phyloP scores from a whole-genome alignment of 2,329 filamentous ascomycete genomes.

The Phaeosphaeriaceae sp. region DNA sequence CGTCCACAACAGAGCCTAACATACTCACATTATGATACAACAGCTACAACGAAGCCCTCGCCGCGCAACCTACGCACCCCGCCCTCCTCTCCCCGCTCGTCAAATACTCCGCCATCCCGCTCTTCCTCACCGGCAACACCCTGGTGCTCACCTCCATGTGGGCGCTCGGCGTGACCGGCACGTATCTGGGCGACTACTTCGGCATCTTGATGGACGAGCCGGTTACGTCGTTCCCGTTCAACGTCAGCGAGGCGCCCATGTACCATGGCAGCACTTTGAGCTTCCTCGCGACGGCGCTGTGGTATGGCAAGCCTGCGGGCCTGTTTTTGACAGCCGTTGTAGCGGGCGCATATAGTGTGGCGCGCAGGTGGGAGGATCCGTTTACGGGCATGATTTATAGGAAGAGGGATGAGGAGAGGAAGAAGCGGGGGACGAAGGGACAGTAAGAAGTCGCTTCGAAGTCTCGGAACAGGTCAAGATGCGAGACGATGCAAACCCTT shows the following conservation, averaged over 20 bases:
- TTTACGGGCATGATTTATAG: slow-evolving; percentile 94
- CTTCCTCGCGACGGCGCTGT: slow-evolving; percentile 86
- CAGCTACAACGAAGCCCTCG: slow-evolving; percentile 85
- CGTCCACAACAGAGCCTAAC: too few species aligned
- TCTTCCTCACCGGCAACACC: slow-evolving; percentile 79
- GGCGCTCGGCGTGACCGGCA: slow-evolving; percentile 91
- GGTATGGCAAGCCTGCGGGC: slow-evolving; percentile 87
- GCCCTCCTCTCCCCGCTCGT: slow-evolving; percentile 67
- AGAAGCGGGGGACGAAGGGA: slow-evolving; percentile 48
- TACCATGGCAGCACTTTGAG: slow-evolving; percentile 93
- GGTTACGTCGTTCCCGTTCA: slow-evolving; percentile 96
- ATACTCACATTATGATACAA: too few species aligned
- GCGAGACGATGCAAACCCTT: too few species aligned
- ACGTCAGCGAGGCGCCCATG: slow-evolving; percentile 89
- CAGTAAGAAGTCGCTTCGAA: slow-evolving; percentile 6
- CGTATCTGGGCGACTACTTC: slow-evolving; percentile 98
- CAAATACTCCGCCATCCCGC: slow-evolving; percentile 70
- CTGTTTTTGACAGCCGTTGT: slow-evolving; percentile 78
- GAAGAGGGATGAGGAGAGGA: slow-evolving; percentile 71
- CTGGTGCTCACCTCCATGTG: slow-evolving; percentile 90
- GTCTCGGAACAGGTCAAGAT: too few species aligned
- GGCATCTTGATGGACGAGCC: slow-evolving; percentile 96
- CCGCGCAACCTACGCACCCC: slow-evolving; percentile 76
- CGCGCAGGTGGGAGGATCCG: slow-evolving; percentile 87
- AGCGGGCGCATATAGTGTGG: slow-evolving; percentile 78